These are phyloP conservation scores for Vigna unguiculata DNA, from an alignment of 306 rosid species.

Conservation along the genomic window DNA sequence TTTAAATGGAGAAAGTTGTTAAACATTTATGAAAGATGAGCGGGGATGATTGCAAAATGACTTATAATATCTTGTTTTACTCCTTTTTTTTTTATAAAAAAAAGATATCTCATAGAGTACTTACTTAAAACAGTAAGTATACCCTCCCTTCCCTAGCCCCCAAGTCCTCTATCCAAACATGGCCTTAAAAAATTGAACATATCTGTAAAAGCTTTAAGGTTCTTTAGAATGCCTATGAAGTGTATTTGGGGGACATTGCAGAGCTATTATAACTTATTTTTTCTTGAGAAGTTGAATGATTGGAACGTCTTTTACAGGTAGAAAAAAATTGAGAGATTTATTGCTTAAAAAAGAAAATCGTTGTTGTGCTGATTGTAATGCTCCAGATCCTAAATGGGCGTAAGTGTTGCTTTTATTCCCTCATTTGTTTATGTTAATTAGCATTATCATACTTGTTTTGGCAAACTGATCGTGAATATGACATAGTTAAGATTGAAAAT, in stretches of 20 bases:
- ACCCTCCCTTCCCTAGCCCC: neutral
- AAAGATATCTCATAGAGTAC: neutral
- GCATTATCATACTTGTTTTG: slow-evolving; percentile 20
- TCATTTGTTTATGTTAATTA: slow-evolving; percentile 24
- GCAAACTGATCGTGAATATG: slow-evolving; percentile 37
- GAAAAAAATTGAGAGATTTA: slow-evolving; percentile 76
- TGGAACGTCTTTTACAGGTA: slow-evolving; percentile 66
- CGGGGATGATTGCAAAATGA: neutral
- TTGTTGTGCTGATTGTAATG: slow-evolving; percentile 90
- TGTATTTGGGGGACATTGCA: slow-evolving; percentile 15
- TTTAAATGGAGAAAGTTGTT: slow-evolving; percentile 13
- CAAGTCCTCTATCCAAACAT: slow-evolving; percentile 1
- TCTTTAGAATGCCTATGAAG: slow-evolving; percentile 11
- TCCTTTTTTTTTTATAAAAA: neutral
- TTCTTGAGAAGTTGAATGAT: slow-evolving; percentile 43
- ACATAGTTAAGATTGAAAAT: neutral
- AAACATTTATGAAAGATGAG: slow-evolving; percentile 20
- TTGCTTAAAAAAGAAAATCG: slow-evolving; percentile 80
- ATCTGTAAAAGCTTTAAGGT: slow-evolving; percentile 27
- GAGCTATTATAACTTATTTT: slow-evolving; percentile 27
- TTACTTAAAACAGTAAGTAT: neutral
- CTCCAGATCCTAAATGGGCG: slow-evolving; percentile 99
- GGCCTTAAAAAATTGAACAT: neutral
- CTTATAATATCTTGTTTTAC: neutral
- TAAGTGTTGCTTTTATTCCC: slow-evolving; percentile 52